Evolutionary conservation across 306 rosid species (phyloP), one percentile per base, ranked within the genome.

Genomic region (Hippophae rhamnoides): DNA sequence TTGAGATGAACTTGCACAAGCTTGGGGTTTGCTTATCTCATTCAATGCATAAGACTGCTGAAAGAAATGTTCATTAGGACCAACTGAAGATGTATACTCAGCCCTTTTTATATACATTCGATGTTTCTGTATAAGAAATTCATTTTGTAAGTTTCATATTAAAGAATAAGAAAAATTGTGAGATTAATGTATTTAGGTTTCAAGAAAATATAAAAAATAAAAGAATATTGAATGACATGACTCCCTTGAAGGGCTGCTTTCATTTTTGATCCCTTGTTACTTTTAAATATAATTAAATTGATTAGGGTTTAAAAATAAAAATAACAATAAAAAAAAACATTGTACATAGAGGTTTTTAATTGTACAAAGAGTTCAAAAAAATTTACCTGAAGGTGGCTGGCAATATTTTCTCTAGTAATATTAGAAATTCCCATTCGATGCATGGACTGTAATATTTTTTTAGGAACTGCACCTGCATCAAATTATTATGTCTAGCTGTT

Each of bases 301-400:
- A 18, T 18, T 18, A 18, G 1, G 23, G 23, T 18, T 18, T 18
- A 18, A 18, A 18, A 18, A 18, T 18, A 18, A 18, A 18, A 18
- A 18, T 18, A 18, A 18, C 18, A 18, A 18, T 18, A 18, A 18
- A 18, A 18, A 18, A 18, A 18, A 18, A 18, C 23, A 18, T 18
- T 18, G 23, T 18, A 18, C 23, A 18, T 18, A 18, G 23, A 18
- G 23, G 23, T 18, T 18, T n/a, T n/a, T n/a, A 18, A 18, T 18
- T 18, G 23, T 18, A 18, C 23, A 18, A 18, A 18, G 23, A 18
- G 23, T 18, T 18, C 23, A 18, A 18, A 18, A 31, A 31, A 31
- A 3, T 0, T 12, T 41, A 69, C 74, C 63, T 70, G 74, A 23
- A 70, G 74, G 47, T 70, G 74, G 64, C 74, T 70, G 1, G 74